phyloP scores from a whole-genome alignment of 441 rosid species.

The Dalechampia spathulata region DNA sequence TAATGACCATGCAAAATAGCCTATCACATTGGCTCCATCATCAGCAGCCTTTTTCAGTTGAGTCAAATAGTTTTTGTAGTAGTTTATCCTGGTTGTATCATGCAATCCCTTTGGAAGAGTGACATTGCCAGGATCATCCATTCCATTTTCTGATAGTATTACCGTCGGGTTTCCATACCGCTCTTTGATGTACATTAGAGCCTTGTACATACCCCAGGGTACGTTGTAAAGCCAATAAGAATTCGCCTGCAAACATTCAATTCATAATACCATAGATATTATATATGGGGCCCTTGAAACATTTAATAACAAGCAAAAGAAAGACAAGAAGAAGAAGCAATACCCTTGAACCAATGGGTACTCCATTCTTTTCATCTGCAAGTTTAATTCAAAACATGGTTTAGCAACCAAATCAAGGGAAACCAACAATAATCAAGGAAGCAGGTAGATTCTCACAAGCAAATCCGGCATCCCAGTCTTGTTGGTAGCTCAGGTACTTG shows the following conservation, averaged over 20 bases:
- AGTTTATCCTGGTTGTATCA: conserved; percentile 71
- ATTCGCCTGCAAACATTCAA: conserved; percentile 44
- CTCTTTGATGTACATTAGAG: conserved; percentile 76
- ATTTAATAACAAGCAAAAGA: too few relatives aligned
- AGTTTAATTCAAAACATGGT: conserved; percentile 7
- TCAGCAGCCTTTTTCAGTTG: conserved; percentile 79
- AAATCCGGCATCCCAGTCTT: conserved; percentile 79
- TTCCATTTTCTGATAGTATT: conserved; percentile 88
- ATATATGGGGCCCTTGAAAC: too few relatives aligned
- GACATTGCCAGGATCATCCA: conserved; percentile 83
- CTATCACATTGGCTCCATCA: conserved; percentile 73
- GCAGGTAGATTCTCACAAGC: conserved; percentile 45
- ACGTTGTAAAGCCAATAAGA: conserved; percentile 84
- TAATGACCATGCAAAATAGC: conserved; percentile 94
- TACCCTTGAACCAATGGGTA: conserved; percentile 75
- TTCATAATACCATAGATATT: background rate
- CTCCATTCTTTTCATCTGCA: conserved; percentile 58
- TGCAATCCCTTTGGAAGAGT: conserved; percentile 60
- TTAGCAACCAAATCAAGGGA: background rate
- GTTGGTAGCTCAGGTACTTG: conserved; percentile 55
- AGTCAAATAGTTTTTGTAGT: conserved; percentile 56
- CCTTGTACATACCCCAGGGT: conserved; percentile 95
- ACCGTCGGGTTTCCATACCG: conserved; percentile 75
- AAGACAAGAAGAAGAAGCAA: too few relatives aligned
- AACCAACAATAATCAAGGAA: background rate